Conservation (phyloP, 1,139 yeast species). For the Zygosaccharomyces sapae region DNA sequence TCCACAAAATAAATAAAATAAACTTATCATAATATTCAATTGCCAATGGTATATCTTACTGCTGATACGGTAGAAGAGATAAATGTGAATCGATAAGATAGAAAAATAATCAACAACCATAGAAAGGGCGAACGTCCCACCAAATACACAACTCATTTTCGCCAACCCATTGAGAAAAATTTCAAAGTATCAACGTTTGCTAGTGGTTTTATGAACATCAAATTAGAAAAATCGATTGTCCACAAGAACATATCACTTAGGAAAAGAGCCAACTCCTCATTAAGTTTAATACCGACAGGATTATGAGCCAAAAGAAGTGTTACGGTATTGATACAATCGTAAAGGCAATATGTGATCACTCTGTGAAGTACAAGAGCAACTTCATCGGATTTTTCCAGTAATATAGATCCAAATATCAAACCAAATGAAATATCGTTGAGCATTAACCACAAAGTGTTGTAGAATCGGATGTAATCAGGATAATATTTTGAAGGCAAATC, state of each 20-base stretch:
- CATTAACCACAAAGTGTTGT: conserved; percentile 85
- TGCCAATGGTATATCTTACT: conserved; percentile 79
- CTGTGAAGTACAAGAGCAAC: conserved; percentile 22
- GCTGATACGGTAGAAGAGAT: conserved; percentile 72
- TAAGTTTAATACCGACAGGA: conserved; percentile 92
- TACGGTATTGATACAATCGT: conserved; percentile 42
- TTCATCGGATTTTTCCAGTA: conserved; percentile 44
- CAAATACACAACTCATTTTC: conserved; percentile 47
- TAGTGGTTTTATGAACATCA: conserved; percentile 29
- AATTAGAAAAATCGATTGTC: conserved; percentile 73
- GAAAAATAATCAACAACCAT: conserved; percentile 61
- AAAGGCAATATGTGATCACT: conserved; percentile 25
- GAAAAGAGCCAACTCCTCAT: conserved; percentile 79
- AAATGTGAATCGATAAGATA: conserved; percentile 64
- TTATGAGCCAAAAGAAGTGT: conserved; percentile 78
- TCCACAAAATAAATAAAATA: conserved; percentile 85
- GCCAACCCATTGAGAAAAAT: conserved; percentile 40
- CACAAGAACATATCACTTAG: conserved; percentile 82
- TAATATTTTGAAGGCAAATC: conserved; percentile 36
- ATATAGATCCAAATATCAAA: conserved; percentile 48
- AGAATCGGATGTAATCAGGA: conserved; percentile 81
- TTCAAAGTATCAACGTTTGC: conserved; percentile 30
- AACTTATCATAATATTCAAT: conserved; percentile 59
- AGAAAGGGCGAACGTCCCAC: conserved; percentile 67
- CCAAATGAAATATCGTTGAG: conserved; percentile 81